A percentile compares a stretch with the other conserved stretches of the same genome.
Evolutionary conservation across 2,329 filamentous ascomycete genomes (phyloP).

Genomic region (Penicillium sp.): DNA sequence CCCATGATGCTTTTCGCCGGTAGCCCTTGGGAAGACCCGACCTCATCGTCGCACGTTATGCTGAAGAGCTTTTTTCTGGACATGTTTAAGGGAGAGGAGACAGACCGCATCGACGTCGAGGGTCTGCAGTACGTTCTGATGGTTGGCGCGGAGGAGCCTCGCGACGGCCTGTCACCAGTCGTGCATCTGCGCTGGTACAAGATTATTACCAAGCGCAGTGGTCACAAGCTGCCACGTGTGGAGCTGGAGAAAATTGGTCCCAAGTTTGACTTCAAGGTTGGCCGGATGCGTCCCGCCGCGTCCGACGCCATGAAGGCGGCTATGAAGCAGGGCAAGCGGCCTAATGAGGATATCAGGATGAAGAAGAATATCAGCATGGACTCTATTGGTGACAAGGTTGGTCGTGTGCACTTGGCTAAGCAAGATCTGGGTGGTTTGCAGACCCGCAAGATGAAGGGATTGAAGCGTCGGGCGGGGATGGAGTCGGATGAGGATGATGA

Average conservation of each 20-base stretch:
- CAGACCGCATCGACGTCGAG: conserved; percentile 86
- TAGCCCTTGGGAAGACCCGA: conserved; percentile 78
- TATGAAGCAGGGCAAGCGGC: conserved; percentile 75
- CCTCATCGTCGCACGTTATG: conserved; percentile 74
- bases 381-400: conserved; percentile 91
- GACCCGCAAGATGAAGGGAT: conserved; percentile 98
- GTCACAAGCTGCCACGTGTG: conserved; percentile 81
- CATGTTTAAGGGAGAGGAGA: conserved; percentile 81
- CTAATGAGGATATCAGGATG: conserved; percentile 53
- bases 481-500: conserved; percentile 54
- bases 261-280: conserved; percentile 84
- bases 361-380: conserved; percentile 98
- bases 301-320: conserved; percentile 82
- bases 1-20: conserved; percentile 91
- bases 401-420: conserved; percentile 83
- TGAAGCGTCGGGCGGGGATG: conserved; percentile 75
- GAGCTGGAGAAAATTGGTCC: conserved; percentile 96
- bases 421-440: conserved; percentile 85
- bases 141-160: conserved; percentile 68
- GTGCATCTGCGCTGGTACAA: conserved; percentile 76
- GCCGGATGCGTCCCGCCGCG: conserved; percentile 58
- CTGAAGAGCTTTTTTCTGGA: conserved; percentile 85
- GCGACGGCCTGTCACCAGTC: conserved; percentile 40
- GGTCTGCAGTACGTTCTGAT: conserved; percentile 88
- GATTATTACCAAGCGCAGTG: conserved; percentile 79